Evolutionary conservation across 257 asterid genomes (phyloP).

Genomic region (Linderniella brevidens): DNA sequence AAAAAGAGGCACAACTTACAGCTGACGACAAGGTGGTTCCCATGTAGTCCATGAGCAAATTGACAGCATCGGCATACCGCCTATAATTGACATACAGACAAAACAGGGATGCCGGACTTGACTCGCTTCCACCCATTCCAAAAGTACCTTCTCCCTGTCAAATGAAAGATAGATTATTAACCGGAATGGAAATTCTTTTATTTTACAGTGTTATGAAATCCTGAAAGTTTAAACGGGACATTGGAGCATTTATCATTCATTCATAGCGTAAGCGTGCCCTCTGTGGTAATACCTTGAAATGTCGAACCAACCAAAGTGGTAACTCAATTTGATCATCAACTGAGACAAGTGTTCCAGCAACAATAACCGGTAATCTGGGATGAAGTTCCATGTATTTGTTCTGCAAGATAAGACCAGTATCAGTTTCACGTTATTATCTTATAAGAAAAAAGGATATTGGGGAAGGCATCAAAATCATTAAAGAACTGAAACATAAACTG

Average conservation of each 20-base stretch:
- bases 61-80: slow-evolving; percentile 73
- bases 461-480: not conserved
- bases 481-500: no score
- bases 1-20: slow-evolving; percentile 23
- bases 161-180: not conserved
- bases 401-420: slow-evolving; percentile 28
- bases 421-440: slow-evolving; percentile 1
- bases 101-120: slow-evolving; percentile 70
- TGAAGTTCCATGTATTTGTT: slow-evolving; percentile 60
- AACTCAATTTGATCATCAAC: slow-evolving; percentile 80
- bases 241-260: not conserved
- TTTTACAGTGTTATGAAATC: not conserved
- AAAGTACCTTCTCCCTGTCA: slow-evolving; percentile 43
- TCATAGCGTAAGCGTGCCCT: no score
- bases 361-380: slow-evolving; percentile 70
- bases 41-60: slow-evolving; percentile 60
- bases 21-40: slow-evolving; percentile 43
- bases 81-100: slow-evolving; percentile 71
- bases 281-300: slow-evolving; percentile 44
- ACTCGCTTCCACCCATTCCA: slow-evolving; percentile 78
- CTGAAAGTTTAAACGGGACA: not conserved
- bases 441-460: not conserved
- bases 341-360: slow-evolving; percentile 88
- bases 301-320: slow-evolving; percentile 87
- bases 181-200: not conserved